Base-by-base conservation (phyloP, 352 stramenopile genomes). In the Pythium brachiatum region DNA sequence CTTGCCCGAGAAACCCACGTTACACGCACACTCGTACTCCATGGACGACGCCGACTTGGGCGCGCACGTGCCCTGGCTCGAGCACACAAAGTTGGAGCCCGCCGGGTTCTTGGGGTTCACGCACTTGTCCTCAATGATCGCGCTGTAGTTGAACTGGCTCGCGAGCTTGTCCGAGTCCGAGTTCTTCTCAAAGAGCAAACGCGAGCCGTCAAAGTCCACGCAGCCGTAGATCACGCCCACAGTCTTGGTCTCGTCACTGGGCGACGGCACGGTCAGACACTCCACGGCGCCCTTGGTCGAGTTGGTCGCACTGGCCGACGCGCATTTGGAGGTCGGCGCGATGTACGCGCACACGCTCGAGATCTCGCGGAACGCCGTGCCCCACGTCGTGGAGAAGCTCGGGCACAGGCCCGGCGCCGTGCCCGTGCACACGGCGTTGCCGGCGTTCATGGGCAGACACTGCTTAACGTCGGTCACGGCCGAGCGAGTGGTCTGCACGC, bases 191-290 rank as follows among this genome's bases (percentile, higher is more conserved):
- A 86, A 89, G 4, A 92, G 68, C 31, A 90, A 62, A 55, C 81
- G 79, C 4, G 59, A 59, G 48, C 74, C 76, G 62, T 92, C 79
- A 47, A 83, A 89, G 73, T 92, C 83, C 15, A 92, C 78, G 60
- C 83, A 92, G n/a, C 81, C 81, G 68, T 86, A 92, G 68, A 92
- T 88, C 11, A 89, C 76, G 21, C 73, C 72, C n/a, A 86, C 46
- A 44, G 50, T 29, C 5, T 43, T 34, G 16, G 15, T 66, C 59
- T 81, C 59, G n/a, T 57, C 53, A 7, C 23, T 58, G 0, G 70
- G 64, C 50, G 64, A 46, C 16, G 61, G 64, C 6, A 70, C 60
- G 34, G 60, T 64, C 8, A 79, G 21, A 46, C 72, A 79, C 53
- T 62, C 56, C 43, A 79, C 69, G 8, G 48, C 72, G 16, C 69